Evolutionary conservation across 352 stramenopile genomes (phyloP), one percentile per base, ranked within the genome.

Genomic region (Peronospora farinosa): DNA sequence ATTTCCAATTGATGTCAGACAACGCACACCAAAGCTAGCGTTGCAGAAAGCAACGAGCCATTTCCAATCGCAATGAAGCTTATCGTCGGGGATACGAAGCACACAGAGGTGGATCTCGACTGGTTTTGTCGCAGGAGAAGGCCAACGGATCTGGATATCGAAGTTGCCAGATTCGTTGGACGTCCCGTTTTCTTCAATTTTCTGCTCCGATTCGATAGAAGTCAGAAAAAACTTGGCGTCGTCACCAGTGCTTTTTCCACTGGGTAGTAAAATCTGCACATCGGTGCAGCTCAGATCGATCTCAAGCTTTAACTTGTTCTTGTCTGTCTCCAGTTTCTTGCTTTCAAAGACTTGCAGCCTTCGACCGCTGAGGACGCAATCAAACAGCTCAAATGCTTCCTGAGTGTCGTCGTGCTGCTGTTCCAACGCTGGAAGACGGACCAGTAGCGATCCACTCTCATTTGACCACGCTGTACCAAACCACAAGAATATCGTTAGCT

Each of bases 11-110:
- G 65, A 61, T 31, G 67, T 72, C 21, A 57, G 28, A 36, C 72
- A 84, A 13, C 56, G 51, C 11, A 82, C 40, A 38, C 74, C 77
- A 17, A 72, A 74, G 21, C 52, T 62, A 17, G 57, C 64, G 54
- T 88, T 88, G 47, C 72, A 82, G 19, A 88, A 33, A 1, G 72
- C 72, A 3, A 69, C 68, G 30, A 88, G 60, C 78, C 78, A 89
- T 53, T 65, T 68, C 78, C 78, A 89, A 38, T 86, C 65, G 13
- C 49, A 55, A 30, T 69, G 54, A 44, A 86, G 51, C 21, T 83
- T 67, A 16, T 73, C 61, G 17, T 77, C 62, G 5, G 67, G 64
- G 30, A 87, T 81, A 7, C 70, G 74, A 43, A 88, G 60, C 16
- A 66, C 47, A 27, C 59, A 72, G 19, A 63, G 17, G 19, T 59